phyloP scores from a whole-genome alignment of 805 yeast species.

The Lachancea nothofagi region DNA sequence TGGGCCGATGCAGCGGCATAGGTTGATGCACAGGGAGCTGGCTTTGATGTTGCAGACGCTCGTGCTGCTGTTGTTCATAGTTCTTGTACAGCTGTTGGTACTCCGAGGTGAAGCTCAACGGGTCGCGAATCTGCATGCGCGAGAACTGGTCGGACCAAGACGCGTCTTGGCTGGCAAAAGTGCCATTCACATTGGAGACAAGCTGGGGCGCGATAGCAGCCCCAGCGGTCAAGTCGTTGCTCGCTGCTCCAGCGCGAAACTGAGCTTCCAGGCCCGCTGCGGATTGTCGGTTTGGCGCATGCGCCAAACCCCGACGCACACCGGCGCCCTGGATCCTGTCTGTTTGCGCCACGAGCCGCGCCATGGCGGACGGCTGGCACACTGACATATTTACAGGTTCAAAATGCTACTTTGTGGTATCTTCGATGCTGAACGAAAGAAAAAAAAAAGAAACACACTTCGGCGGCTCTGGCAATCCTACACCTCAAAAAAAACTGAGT shows the following conservation, averaged over 20 bases:
- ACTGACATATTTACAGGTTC: not conserved
- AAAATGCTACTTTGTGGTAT: not conserved
- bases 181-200: not conserved
- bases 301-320: too few relatives aligned
- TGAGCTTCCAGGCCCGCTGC: too few relatives aligned
- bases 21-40: conserved; percentile 1
- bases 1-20: not conserved
- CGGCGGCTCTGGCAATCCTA: too few relatives aligned
- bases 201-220: not conserved
- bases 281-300: too few relatives aligned
- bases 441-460: not conserved
- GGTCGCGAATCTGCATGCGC: conserved; percentile 26
- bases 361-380: conserved; percentile 19
- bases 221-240: too few relatives aligned
- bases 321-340: conserved; percentile 9
- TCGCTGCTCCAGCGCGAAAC: not conserved
- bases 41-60: not conserved
- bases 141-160: conserved; percentile 26
- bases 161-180: not conserved
- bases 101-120: conserved; percentile 26
- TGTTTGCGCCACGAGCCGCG: conserved; percentile 16
- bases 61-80: conserved; percentile 17
- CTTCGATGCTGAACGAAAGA: not conserved
- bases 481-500: too few relatives aligned
- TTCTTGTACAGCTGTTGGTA: conserved; percentile 25